These are phyloP conservation scores for Athelia sp. DNA, from an alignment of 1,284 basidiomycete species.

Conservation along the genomic window DNA sequence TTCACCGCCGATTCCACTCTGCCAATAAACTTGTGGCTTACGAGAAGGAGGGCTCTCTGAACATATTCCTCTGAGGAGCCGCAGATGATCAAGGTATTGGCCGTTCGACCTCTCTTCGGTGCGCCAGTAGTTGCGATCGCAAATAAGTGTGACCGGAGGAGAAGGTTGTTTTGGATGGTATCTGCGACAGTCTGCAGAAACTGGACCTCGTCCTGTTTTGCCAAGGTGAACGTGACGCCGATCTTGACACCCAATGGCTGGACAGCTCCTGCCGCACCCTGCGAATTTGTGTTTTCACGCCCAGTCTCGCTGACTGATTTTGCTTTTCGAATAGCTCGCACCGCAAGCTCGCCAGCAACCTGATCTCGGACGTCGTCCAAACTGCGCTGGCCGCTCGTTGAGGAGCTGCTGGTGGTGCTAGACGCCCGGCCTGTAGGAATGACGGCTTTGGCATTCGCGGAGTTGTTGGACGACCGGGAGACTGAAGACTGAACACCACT, in stretches of 20 bases:
- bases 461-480: too few relatives aligned
- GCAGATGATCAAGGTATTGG: conserved; percentile 49
- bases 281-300: conserved; percentile 9
- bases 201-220: conserved; percentile 43
- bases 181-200: conserved; percentile 52
- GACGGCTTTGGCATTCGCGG: too few relatives aligned
- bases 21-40: conserved; percentile 58
- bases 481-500: too few relatives aligned
- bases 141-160: conserved; percentile 47
- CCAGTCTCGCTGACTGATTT: conserved; percentile 1
- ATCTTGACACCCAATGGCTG: conserved; percentile 35
- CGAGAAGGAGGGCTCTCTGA: conserved; percentile 58
- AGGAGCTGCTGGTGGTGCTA: not conserved
- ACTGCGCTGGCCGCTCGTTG: conserved; percentile 30
- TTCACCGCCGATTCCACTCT: conserved; percentile 38
- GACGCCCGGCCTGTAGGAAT: not conserved
- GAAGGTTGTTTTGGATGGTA: conserved; percentile 34
- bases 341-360: conserved; percentile 55
- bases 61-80: conserved; percentile 50
- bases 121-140: conserved; percentile 44
- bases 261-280: conserved; percentile 7
- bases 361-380: conserved; percentile 58
- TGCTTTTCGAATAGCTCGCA: conserved; percentile 34
- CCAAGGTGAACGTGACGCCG: conserved; percentile 53
- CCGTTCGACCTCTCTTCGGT: conserved; percentile 13